Percentiles rank a stretch among this genome's conserved stretches.
These are phyloP conservation scores for Plicaturopsis crispa DNA, from an alignment of 768 basidiomycete genomes.

Conservation along the genomic window DNA sequence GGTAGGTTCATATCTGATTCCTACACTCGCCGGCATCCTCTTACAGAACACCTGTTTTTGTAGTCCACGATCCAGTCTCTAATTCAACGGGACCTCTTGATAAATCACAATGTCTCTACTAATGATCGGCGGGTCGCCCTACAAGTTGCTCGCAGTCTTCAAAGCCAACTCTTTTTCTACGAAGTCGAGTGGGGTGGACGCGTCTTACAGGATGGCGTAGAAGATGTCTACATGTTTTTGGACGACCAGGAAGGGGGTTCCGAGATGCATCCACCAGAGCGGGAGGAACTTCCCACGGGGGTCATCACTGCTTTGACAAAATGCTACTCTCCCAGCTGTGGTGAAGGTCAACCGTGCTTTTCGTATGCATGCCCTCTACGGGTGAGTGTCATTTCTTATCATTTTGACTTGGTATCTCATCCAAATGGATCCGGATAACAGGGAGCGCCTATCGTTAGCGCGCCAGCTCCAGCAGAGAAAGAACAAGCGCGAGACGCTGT, in stretches of 20 bases:
- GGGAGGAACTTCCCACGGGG: conserved; percentile 75
- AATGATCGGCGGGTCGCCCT: conserved; percentile 79
- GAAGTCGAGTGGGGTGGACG: conserved; percentile 94
- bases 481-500: no score
- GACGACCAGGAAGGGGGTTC: conserved; percentile 69
- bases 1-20: conserved; percentile 39
- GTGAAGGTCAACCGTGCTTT: conserved; percentile 76
- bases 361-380: conserved; percentile 72
- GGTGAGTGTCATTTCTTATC: conserved; percentile 27
- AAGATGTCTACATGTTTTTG: conserved; percentile 90
- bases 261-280: conserved; percentile 51
- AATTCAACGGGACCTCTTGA: conserved; percentile 77
- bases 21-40: neutral
- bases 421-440: conserved; percentile 3
- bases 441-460: conserved; percentile 10
- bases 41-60: conserved; percentile 1
- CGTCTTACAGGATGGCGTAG: conserved; percentile 77
- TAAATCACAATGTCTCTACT: conserved; percentile 65
- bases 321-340: conserved; percentile 86
- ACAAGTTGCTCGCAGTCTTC: conserved; percentile 83
- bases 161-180: conserved; percentile 91
- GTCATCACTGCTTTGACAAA: conserved; percentile 85
- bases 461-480: conserved; percentile 23
- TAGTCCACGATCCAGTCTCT: conserved; percentile 85
- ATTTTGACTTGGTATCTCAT: neutral